phyloP scores from a whole-genome alignment of 148 eudicot species.

The Nepenthes gracilis region DNA sequence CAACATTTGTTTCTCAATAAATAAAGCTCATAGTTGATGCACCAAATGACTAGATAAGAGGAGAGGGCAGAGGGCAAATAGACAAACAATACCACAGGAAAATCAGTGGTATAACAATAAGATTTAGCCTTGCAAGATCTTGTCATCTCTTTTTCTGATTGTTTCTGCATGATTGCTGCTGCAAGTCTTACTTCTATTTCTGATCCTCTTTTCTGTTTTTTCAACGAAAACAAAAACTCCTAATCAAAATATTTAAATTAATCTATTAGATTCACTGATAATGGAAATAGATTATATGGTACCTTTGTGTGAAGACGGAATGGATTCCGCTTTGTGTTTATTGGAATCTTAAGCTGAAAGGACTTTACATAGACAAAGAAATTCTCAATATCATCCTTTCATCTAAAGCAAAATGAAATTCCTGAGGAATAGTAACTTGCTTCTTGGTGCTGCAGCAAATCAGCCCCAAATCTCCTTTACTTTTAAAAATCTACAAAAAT shows the following conservation, averaged over 20 bases:
- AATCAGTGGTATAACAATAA: constrained; percentile 89
- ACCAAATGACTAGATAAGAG: neutral
- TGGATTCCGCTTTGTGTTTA: constrained; percentile 73
- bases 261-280: neutral
- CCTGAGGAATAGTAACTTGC: constrained; percentile 74
- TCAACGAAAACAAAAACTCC: neutral
- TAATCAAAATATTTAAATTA: neutral
- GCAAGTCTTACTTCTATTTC: constrained; percentile 60
- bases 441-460: constrained; percentile 51
- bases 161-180: constrained; percentile 57
- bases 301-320: constrained; percentile 88
- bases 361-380: constrained; percentile 70
- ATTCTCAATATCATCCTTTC: constrained; percentile 46
- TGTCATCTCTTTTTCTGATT: constrained; percentile 69
- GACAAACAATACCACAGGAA: constrained; percentile 61
- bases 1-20: neutral
- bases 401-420: constrained; percentile 82
- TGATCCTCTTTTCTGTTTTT: constrained; percentile 70
- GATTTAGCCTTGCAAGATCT: constrained; percentile 82
- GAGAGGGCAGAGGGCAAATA: neutral
- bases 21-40: neutral
- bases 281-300: constrained; percentile 1
- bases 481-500: constrained; percentile 67
- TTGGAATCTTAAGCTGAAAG: constrained; percentile 22
- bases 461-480: constrained; percentile 85